Evolutionary conservation across 2,329 filamentous ascomycete species (phyloP).

Genomic region (Ceratocystis harringtonii): DNA sequence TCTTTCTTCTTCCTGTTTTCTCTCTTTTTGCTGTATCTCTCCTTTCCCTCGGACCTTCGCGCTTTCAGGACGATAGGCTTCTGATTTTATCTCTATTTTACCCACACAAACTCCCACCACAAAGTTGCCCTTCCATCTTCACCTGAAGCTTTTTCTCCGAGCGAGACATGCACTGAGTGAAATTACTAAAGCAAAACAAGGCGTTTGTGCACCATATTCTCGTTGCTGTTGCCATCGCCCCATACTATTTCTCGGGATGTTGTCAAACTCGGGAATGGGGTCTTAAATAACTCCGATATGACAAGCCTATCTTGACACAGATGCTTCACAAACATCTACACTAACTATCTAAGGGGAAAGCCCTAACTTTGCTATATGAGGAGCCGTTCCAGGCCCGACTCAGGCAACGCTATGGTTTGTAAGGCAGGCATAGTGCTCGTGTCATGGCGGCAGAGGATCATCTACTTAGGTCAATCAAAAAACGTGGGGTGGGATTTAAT

Average conservation of each 20-base stretch:
- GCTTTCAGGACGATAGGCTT: not conserved
- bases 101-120: too few species aligned
- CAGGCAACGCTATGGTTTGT: too few species aligned
- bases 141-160: constrained; percentile 1
- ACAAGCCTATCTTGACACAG: not conserved
- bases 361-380: not conserved
- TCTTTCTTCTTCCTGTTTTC: not conserved
- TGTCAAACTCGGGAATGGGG: too few species aligned
- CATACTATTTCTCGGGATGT: too few species aligned
- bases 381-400: too few species aligned
- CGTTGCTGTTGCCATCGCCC: not conserved
- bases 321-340: not conserved
- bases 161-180: not conserved
- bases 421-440: too few species aligned
- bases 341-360: not conserved
- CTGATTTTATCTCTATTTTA: too few species aligned
- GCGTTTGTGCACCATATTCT: not conserved
- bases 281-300: not conserved
- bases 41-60: not conserved
- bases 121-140: not conserved
- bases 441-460: too few species aligned
- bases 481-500: too few species aligned
- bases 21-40: not conserved
- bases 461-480: too few species aligned
- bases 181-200: not conserved